phyloP scores from a whole-genome alignment of 345 rosid species.

The Salix suchowensis region DNA sequence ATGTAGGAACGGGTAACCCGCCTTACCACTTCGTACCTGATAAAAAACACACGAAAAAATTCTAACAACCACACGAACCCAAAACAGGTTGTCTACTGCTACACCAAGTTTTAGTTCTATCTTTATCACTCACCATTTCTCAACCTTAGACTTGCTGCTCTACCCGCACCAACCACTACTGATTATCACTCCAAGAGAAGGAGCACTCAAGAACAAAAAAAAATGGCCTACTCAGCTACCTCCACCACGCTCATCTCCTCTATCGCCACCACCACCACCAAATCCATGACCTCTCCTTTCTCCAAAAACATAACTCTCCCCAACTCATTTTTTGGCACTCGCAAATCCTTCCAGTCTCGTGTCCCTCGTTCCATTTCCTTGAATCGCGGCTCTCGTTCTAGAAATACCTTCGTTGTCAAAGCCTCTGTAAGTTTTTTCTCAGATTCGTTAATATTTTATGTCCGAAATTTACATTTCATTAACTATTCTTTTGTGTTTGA shows the following conservation, averaged over 20 bases:
- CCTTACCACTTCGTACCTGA: too few species aligned
- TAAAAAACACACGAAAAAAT: neutral
- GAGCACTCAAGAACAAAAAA: neutral
- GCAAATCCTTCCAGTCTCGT: constrained; percentile 42
- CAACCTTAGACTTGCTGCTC: neutral
- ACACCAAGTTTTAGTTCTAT: neutral
- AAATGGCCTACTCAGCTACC: constrained; percentile 71
- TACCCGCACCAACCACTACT: neutral
- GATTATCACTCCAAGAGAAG: neutral
- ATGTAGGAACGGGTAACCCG: too few species aligned
- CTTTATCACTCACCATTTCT: neutral
- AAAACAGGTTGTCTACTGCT: neutral
- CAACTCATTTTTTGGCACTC: constrained; percentile 37
- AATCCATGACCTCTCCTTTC: constrained; percentile 26
- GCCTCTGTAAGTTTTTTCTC: constrained; percentile 44
- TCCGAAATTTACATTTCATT: neutral
- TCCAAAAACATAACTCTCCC: constrained; percentile 43
- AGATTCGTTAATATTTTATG: neutral
- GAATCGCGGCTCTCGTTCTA: constrained; percentile 33
- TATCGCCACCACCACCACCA: constrained; percentile 37
- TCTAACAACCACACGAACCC: neutral
- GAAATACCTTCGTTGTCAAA: constrained; percentile 53
- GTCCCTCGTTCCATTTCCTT: constrained; percentile 40
- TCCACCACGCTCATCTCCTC: constrained; percentile 59
- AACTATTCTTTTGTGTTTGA: neutral